Base-by-base conservation (phyloP, 2,329 filamentous ascomycete species). In the Cordyceps pruinosa region DNA sequence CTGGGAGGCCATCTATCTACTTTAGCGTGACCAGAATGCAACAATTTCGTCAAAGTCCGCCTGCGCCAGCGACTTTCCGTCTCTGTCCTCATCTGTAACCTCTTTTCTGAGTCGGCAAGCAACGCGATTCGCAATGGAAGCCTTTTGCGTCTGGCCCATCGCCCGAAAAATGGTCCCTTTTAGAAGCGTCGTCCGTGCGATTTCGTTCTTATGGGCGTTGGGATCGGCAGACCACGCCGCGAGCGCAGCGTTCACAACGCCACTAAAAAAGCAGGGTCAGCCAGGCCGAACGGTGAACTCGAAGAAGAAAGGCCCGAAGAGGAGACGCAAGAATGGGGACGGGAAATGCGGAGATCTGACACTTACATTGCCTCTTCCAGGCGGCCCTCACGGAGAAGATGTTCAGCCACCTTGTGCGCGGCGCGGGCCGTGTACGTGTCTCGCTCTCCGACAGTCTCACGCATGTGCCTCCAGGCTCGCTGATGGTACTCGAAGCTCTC, bases 1-100 rank as follows among this genome's bases (percentile, higher is more conserved):
- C 9, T 35, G 34, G 34, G n/a, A n/a, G n/a, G n/a, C n/a, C n/a
- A n/a, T n/a, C n/a, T n/a, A n/a, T n/a, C n/a, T n/a, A n/a, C n/a
- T 13, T 52, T 19, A 58, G 12, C 45, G 57, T 2, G 47, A 21
- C 56, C 59, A 55, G 50, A 60, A 59, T 7, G 47, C 59, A 21
- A 60, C 59, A 32, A 60, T 51, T 8, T 57, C 19, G 42, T 60
- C 57, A 60, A 60, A 59, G 26, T 60, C 59, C 2, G n/a, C 48
- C 35, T 19, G 46, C n/a, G 37, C 41, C n/a, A 60, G 34, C 19
- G 12, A 39, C 25, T 26, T 34, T 5, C 28, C 46, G 26, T 56
- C 46, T 13, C 56, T 26, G 15, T 59, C 59, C 12, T 53, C 39
- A n/a, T 41, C 46, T 8, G 56, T 60, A 4, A 60, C 48, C 45